Conservation (phyloP, 1,284 basidiomycete species). For the Kwoniella shivajii region DNA sequence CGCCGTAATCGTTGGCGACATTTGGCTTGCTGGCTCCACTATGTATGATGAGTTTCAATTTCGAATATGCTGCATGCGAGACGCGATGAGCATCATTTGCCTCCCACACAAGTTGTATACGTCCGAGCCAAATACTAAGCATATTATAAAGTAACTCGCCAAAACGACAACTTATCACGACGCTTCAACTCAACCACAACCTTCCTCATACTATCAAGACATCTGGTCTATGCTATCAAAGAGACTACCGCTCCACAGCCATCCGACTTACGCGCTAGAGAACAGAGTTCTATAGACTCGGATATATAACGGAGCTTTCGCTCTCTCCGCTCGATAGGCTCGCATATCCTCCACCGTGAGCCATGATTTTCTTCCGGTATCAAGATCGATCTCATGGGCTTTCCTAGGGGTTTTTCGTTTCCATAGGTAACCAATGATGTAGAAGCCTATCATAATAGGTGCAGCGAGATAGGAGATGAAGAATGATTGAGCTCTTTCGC, state of each 20-base stretch:
- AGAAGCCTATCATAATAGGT: conserved; percentile 52
- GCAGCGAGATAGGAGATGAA: conserved; percentile 56
- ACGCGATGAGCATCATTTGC: no score
- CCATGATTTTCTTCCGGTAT: conserved; percentile 55
- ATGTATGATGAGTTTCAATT: no score
- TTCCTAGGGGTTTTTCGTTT: conserved; percentile 47
- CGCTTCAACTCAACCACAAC: no score
- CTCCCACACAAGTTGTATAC: no score
- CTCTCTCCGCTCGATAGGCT: conserved; percentile 42
- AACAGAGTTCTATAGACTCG: conserved; percentile 50
- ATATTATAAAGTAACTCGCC: no score
- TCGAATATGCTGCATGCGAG: no score
- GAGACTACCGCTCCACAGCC: no score
- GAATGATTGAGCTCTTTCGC: conserved; percentile 53
- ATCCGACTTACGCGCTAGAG: conserved; percentile 12
- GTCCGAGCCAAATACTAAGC: no score
- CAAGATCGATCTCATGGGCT: conserved; percentile 54
- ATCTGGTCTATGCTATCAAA: no score
- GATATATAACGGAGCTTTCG: conserved; percentile 36
- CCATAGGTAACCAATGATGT: conserved; percentile 45
- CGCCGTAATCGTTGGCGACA: background rate
- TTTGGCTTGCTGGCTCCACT: background rate
- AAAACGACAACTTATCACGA: no score
- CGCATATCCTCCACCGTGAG: conserved; percentile 54
- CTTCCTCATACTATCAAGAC: no score